phyloP scores from a whole-genome alignment of 2,329 filamentous ascomycete species.

The Colletotrichum scovillei region DNA sequence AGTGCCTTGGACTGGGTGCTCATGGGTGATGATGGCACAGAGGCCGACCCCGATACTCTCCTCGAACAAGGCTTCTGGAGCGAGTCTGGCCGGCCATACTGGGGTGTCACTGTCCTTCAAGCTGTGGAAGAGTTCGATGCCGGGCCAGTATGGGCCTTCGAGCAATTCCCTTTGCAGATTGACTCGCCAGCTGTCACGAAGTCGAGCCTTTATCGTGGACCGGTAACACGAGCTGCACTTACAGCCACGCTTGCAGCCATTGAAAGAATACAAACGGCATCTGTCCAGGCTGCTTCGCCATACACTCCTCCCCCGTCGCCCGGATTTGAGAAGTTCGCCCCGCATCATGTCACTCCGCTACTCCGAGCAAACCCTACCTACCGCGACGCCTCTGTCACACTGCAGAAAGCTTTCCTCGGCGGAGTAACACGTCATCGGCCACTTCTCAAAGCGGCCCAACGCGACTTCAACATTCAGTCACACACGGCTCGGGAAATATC shows the following conservation, averaged over 20 bases:
- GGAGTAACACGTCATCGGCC: slow-evolving; percentile 50
- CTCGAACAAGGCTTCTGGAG: slow-evolving; percentile 42
- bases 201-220: slow-evolving; percentile 52
- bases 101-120: slow-evolving; percentile 53
- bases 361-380: slow-evolving; percentile 30
- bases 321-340: slow-evolving; percentile 19
- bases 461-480: slow-evolving; percentile 48
- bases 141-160: slow-evolving; percentile 56
- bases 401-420: slow-evolving; percentile 50
- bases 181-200: slow-evolving; percentile 52
- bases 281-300: slow-evolving; percentile 14
- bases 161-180: slow-evolving; percentile 54
- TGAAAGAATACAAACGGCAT: slow-evolving; percentile 43
- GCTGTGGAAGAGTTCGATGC: slow-evolving; percentile 54
- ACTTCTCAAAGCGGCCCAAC: slow-evolving; percentile 50
- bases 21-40: slow-evolving; percentile 53
- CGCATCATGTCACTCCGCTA: slow-evolving; percentile 35
- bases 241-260: slow-evolving; percentile 50
- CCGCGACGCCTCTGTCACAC: slow-evolving; percentile 43
- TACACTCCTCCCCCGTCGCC: slow-evolving; percentile 35
- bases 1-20: slow-evolving; percentile 55
- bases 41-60: slow-evolving; percentile 43
- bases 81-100: slow-evolving; percentile 48
- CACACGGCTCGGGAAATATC: slow-evolving; percentile 52
- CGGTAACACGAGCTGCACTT: slow-evolving; percentile 51